Conservation (phyloP, 2,329 filamentous ascomycete species). For the Aspergillus novoparasiticus region DNA sequence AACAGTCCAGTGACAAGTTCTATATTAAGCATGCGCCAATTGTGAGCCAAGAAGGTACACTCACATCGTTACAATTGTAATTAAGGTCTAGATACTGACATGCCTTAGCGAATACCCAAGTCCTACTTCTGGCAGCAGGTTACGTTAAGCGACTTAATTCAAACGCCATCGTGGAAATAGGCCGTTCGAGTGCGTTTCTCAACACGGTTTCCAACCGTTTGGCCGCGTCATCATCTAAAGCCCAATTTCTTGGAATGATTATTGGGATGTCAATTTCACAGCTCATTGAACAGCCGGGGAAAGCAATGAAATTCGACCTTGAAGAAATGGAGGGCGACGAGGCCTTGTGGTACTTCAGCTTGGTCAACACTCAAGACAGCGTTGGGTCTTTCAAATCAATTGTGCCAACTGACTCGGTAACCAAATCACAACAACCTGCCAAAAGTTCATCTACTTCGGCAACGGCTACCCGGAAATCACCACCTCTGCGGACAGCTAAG, state of each 20-base stretch:
- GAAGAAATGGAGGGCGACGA: conserved; percentile 76
- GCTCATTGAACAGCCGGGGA: conserved; percentile 67
- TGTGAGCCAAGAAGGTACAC: conserved; percentile 81
- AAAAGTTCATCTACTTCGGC: conserved; percentile 5
- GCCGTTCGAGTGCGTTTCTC: conserved; percentile 73
- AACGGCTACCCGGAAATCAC: background rate
- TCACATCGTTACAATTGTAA: background rate
- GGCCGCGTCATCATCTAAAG: conserved; percentile 70
- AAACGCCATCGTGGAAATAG: conserved; percentile 67
- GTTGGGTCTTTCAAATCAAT: conserved; percentile 62
- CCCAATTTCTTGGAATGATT: conserved; percentile 84
- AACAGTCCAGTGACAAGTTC: conserved; percentile 79
- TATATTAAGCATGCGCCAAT: conserved; percentile 84
- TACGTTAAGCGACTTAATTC: conserved; percentile 70
- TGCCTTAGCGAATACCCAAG: conserved; percentile 72
- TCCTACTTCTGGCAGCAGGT: conserved; percentile 74
- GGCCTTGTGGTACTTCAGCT: conserved; percentile 70
- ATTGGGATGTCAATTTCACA: conserved; percentile 73
- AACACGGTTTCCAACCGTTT: conserved; percentile 83
- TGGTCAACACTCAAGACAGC: conserved; percentile 65
- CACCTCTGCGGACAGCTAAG: conserved; percentile 29
- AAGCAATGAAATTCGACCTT: conserved; percentile 78
- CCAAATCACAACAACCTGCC: conserved; percentile 14
- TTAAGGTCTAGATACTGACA: conserved; percentile 23
- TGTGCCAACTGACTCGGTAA: conserved; percentile 19